Evolutionary conservation across 2,329 filamentous ascomycete species (phyloP), one percentile per base, ranked within the genome.

Genomic region (Emergomyces orientalis): DNA sequence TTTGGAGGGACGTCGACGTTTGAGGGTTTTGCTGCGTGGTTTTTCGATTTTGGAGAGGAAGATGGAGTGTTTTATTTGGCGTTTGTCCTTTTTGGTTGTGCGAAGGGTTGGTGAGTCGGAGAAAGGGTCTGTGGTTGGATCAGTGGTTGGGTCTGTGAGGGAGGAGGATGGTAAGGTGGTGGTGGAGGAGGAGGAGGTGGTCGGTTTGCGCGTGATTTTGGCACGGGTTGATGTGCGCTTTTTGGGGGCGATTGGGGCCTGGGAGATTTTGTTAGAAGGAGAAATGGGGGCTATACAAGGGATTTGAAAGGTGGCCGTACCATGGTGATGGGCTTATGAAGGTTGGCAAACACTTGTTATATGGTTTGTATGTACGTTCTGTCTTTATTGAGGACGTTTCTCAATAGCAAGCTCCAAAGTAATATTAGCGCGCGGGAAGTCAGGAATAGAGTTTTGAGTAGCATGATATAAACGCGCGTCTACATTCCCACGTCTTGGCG

Each of bases 61-160:
- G 17, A 86, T 78, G 0, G 88, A 88, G 80, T 90, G 90, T 72
- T 91, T 92, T 69, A 95, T 90, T 41, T 82, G 79, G 30, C 88
- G 88, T 79, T 93, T 96, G 79, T 95, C 90, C 72, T 84, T 87
- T 77, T 97, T 97, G 66, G 82, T 86, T 62, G 86, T 83, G 65
- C 86, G 79, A 75, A 93, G 92, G 7, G 75, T 49, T 49, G 45
- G 14, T 3, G n/a, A 73, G 61, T 76, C 70, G 52, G 70, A 65
- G 59, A 74, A 71, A 32, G 65, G 63, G 27, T 58, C 60, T 3
- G 22, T 54, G 27, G 27, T 63, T 30, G 66, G 49, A 47, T n/a
- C 9, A 30, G 47, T 39, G 51, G 14, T 8, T 11, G 5, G 34
- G 34, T 37, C 34, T 37, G 34, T 32, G 32, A 32, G 7, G 32